Conservation (phyloP, 2,329 filamentous ascomycete species). For the Fonsecaea multimorphosa region DNA sequence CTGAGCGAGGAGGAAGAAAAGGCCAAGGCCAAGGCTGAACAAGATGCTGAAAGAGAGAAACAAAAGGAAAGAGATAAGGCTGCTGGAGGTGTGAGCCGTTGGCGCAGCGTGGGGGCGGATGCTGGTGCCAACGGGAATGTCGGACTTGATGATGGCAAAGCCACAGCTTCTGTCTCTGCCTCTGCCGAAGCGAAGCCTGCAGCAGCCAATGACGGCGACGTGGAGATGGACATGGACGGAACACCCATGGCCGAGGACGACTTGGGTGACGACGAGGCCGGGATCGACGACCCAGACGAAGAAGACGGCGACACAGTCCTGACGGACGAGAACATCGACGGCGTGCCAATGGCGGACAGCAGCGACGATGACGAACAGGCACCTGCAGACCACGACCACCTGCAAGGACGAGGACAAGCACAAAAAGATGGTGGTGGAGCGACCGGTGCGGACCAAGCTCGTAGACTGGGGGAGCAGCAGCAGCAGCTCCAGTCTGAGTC, state of each 20-base stretch:
- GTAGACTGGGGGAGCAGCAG: not conserved
- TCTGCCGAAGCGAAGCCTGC: conserved; percentile 24
- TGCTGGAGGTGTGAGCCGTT: conserved; percentile 24
- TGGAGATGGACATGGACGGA: conserved; percentile 47
- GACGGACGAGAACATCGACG: conserved; percentile 53
- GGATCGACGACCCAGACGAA: conserved; percentile 21
- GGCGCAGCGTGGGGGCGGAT: conserved; percentile 32
- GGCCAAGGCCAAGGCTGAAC: conserved; percentile 24
- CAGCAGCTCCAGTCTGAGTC: not conserved
- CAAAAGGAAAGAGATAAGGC: conserved; percentile 47
- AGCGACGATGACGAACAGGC: conserved; percentile 56
- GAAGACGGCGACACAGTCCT: conserved; percentile 52
- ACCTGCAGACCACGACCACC: too few species aligned
- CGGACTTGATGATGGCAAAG: not conserved
- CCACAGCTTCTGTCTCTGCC: conserved; percentile 12
- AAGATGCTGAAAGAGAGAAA: conserved; percentile 48
- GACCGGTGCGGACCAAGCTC: too few species aligned
- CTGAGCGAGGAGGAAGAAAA: conserved; percentile 55
- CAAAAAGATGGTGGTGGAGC: not conserved
- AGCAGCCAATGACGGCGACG: conserved; percentile 33
- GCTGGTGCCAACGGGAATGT: not conserved
- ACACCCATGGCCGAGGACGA: conserved; percentile 43
- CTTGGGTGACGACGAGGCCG: conserved; percentile 38
- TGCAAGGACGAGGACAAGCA: not conserved
- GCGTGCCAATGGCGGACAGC: conserved; percentile 54